Evolutionary conservation across 2,329 filamentous ascomycete species (phyloP).

Genomic region (Nemania diffusa): DNA sequence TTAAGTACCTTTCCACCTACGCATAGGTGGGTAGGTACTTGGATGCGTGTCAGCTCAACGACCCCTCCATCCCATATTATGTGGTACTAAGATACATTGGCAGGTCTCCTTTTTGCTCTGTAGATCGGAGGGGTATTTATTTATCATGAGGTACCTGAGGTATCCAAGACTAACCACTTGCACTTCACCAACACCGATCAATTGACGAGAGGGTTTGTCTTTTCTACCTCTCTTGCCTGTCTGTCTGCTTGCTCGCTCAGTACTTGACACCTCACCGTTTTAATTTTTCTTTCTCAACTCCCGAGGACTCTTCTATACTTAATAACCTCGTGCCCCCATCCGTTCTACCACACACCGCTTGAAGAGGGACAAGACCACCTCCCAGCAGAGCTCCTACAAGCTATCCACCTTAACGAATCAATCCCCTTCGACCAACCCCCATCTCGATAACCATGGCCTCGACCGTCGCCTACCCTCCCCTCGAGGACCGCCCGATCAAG

Average conservation of each 20-base stretch:
- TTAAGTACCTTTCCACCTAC: neutral
- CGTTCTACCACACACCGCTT: neutral
- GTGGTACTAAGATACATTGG: no score
- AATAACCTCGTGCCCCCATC: neutral
- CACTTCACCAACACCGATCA: neutral
- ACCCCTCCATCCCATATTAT: constrained; percentile 22
- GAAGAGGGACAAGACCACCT: no score
- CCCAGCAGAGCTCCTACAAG: no score
- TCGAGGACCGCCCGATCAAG: constrained; percentile 85
- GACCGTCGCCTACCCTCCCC: constrained; percentile 69
- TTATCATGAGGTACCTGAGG: neutral
- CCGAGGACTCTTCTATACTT: neutral
- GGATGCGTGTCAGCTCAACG: neutral
- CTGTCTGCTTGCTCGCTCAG: neutral
- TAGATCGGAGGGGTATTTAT: constrained; percentile 16
- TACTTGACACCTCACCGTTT: neutral
- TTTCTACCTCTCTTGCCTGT: neutral
- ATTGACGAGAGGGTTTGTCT: neutral
- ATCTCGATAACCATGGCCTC: constrained; percentile 54
- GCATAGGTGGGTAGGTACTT: no score
- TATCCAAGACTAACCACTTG: no score
- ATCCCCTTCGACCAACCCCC: no score
- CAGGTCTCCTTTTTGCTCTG: no score
- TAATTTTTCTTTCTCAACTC: neutral
- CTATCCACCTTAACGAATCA: no score